A percentile compares a stretch with the other conserved stretches of the same genome.
phyloP scores from a whole-genome alignment of 2,329 filamentous ascomycete genomes.

The Beauveria pseudobassiana region DNA sequence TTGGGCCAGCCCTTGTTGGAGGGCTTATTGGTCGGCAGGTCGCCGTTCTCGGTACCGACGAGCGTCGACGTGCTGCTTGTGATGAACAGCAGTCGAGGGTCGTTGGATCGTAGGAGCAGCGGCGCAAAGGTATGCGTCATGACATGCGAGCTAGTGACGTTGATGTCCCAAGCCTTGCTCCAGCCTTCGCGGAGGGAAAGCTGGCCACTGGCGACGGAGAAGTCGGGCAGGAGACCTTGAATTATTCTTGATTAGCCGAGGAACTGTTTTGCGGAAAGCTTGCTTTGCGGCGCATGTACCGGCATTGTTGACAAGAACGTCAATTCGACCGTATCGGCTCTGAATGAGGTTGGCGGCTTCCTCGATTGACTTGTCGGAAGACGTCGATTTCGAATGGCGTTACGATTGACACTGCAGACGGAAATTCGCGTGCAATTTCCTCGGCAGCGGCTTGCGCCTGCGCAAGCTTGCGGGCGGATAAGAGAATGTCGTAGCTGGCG shows the following conservation, averaged over 20 bases:
- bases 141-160: constrained; percentile 37
- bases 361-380: constrained; percentile 44
- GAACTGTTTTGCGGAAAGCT: background rate
- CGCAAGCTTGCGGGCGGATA: constrained; percentile 43
- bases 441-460: constrained; percentile 43
- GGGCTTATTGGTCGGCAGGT: constrained; percentile 13
- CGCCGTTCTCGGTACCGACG: constrained; percentile 17
- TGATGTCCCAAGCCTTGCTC: constrained; percentile 37
- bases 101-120: constrained; percentile 32
- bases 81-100: constrained; percentile 40
- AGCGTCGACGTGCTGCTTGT: constrained; percentile 33
- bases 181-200: constrained; percentile 30
- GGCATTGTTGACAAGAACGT: constrained; percentile 39
- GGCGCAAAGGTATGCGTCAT: constrained; percentile 34
- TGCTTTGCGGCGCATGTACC: constrained; percentile 16
- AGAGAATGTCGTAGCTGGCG: constrained; percentile 43
- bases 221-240: constrained; percentile 33
- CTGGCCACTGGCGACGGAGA: constrained; percentile 16
- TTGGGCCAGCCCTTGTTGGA: constrained; percentile 34
- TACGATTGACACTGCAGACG: constrained; percentile 33
- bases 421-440: constrained; percentile 31
- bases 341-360: constrained; percentile 35
- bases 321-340: constrained; percentile 36
- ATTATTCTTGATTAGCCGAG: background rate
- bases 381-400: constrained; percentile 43